A percentile compares a stretch with the other conserved stretches of the same genome.
Conservation (phyloP, 2,329 filamentous ascomycete species). For the Talaromyces sp. region DNA sequence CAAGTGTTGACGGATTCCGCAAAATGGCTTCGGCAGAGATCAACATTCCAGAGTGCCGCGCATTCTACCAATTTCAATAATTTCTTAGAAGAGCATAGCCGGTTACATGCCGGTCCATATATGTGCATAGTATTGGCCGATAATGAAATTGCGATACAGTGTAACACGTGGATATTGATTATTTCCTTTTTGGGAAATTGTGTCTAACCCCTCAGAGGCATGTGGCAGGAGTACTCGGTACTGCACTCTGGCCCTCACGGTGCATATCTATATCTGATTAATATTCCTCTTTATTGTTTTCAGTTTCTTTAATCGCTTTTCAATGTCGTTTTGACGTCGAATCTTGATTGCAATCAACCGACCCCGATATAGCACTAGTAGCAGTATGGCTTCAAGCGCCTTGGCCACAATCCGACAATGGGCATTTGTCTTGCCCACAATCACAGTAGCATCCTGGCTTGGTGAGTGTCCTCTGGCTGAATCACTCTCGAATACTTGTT, state of each 20-base stretch:
- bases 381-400: not conserved
- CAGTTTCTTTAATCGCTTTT: not conserved
- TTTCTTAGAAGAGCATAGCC: not conserved
- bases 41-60: not conserved
- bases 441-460: constrained; percentile 8
- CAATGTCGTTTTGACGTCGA: not conserved
- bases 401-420: not conserved
- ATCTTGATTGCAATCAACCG: not conserved
- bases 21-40: not conserved
- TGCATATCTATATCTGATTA: not conserved
- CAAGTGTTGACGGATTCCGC: not conserved
- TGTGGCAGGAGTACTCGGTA: not conserved
- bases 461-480: not conserved
- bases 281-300: not conserved
- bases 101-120: not conserved
- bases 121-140: not conserved
- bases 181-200: not conserved
- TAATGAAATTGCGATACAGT: not conserved
- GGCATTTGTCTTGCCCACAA: constrained; percentile 6
- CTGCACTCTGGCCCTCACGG: not conserved
- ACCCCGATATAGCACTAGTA: not conserved
- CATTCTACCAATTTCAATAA: not conserved
- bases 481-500: not conserved
- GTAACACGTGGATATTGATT: not conserved
- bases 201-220: not conserved